Evolutionary conservation across 75 land plant species (phyloP), one percentile per base, ranked within the genome.

Genomic region (Selaginella moellendorffii): DNA sequence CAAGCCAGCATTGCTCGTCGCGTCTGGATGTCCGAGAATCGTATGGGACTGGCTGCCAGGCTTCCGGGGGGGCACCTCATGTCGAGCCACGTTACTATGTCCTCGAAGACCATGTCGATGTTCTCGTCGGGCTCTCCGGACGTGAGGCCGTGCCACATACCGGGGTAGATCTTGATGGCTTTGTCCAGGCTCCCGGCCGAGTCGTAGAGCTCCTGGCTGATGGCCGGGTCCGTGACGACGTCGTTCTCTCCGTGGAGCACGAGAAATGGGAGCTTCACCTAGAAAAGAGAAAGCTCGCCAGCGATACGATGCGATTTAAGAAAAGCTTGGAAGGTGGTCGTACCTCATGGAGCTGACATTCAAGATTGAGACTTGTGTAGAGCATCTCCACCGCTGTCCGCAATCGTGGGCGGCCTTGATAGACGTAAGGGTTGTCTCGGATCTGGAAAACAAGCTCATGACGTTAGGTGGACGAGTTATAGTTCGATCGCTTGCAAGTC

Each of bases 131-230:
- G 84, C 30, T 86, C 90, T 0, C 87, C 87, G 2, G 74, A 46
- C n/a, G 87, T 86, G 17, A 86, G 70, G 19, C 64, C 87, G 31
- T 86, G 87, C 90, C 87, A 83, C 87, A 84, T 81, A 25, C 80
- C 87, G 0, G 82, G 75, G 65, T 84, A 84, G 14, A 75, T 36
- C 64, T 81, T 81, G 18, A 81, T 69, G 22, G 84, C 77, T 80
- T 86, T 84, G 79, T 86, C 90, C 21, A 1, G 22, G 63, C 82
- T 84, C 28, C 74, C 65, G 10, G 87, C 87, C 23, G 31, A 29
- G 64, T 79, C 74, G 67, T 84, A 84, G 21, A 86, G 69, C 2
- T 81, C 87, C 28, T 72, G 53, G 78, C 90, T 86, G 63, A 86
- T 79, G 23, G 74, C 77, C 19, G 90, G 87, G 60, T 84, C 87